phyloP scores from a whole-genome alignment of 805 yeast genomes.

The Candida silvatica region DNA sequence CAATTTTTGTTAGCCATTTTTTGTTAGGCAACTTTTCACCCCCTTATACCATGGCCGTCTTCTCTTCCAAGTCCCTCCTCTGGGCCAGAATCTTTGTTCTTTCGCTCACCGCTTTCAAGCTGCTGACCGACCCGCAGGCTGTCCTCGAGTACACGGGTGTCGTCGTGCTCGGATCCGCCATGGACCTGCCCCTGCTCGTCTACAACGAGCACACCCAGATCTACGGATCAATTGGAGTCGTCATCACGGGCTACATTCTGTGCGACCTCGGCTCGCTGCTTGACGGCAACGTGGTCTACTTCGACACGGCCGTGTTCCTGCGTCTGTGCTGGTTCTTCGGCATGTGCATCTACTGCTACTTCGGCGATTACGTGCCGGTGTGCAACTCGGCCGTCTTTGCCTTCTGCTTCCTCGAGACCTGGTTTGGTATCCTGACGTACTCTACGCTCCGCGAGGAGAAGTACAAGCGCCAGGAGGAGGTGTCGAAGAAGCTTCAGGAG shows the following conservation, averaged over 20 bases:
- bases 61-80: conserved; percentile 18
- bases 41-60: conserved; percentile 19
- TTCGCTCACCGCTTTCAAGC: conserved; percentile 13
- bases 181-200: conserved; percentile 25
- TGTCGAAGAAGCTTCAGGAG: conserved; percentile 9
- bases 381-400: conserved; percentile 57
- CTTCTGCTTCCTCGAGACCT: conserved; percentile 55
- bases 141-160: conserved; percentile 23
- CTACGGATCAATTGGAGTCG: conserved; percentile 39
- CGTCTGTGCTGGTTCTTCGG: conserved; percentile 43
- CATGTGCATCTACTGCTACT: conserved; percentile 40
- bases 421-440: conserved; percentile 59
- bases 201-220: conserved; percentile 24
- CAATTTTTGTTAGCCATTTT: no score
- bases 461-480: conserved; percentile 34
- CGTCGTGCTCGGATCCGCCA: conserved; percentile 19
- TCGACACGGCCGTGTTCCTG: conserved; percentile 52
- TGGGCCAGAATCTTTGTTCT: conserved; percentile 15
- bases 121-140: conserved; percentile 16
- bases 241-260: conserved; percentile 35
- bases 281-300: conserved; percentile 35
- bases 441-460: conserved; percentile 59
- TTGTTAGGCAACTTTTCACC: no score
- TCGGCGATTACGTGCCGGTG: conserved; percentile 34
- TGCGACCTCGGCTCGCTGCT: conserved; percentile 53